phyloP scores from a whole-genome alignment of 2,329 filamentous ascomycete species.

The Trichoderma atroviride region DNA sequence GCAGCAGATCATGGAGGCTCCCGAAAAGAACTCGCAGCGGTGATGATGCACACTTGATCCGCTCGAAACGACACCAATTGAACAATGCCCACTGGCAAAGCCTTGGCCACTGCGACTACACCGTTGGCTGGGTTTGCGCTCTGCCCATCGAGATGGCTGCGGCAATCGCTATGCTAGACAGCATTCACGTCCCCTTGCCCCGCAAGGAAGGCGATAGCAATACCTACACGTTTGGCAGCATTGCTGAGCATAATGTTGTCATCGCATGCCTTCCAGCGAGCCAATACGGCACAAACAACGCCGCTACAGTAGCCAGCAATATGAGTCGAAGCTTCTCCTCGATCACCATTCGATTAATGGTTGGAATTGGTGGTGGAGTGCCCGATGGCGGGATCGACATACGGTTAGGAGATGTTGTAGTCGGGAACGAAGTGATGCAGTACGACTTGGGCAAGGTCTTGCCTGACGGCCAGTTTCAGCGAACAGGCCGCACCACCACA shows the following conservation, averaged over 20 bases:
- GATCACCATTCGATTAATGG: constrained; percentile 21
- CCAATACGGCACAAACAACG: constrained; percentile 36
- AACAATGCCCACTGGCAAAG: not conserved
- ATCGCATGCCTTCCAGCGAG: constrained; percentile 9
- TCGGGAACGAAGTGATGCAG: constrained; percentile 26
- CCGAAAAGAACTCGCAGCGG: not conserved
- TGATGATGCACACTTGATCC: not conserved
- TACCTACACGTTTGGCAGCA: constrained; percentile 4
- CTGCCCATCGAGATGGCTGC: constrained; percentile 38
- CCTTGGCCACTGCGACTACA: constrained; percentile 28
- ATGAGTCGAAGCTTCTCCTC: constrained; percentile 40
- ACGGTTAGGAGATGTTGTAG: constrained; percentile 32
- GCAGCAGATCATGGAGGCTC: not conserved
- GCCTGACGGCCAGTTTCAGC: not conserved
- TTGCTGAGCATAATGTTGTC: constrained; percentile 7
- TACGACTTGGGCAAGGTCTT: constrained; percentile 26
- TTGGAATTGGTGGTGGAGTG: constrained; percentile 17
- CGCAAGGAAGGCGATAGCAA: not conserved
- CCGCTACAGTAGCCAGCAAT: constrained; percentile 37
- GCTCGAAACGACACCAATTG: not conserved
- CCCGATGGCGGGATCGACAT: constrained; percentile 30
- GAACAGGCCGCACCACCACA: not conserved
- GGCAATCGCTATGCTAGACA: constrained; percentile 37
- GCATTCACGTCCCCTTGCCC: constrained; percentile 29
- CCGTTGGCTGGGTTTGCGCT: constrained; percentile 39